Evolutionary conservation across 176 grass and related monocot species (phyloP).

Genomic region (sorghum (Sorghum bicolor)): DNA sequence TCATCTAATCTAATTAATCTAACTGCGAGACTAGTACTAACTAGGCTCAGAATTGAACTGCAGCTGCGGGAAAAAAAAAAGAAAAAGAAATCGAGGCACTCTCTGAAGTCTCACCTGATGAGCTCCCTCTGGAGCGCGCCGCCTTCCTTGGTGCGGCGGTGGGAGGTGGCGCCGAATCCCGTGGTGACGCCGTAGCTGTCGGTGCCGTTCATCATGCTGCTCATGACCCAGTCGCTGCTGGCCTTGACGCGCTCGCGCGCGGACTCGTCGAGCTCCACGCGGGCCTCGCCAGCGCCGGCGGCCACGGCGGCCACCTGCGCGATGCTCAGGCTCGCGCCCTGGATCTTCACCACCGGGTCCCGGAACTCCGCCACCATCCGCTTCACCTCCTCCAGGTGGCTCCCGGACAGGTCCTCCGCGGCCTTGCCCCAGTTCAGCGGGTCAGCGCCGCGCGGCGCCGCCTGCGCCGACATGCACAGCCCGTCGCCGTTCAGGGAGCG

Average conservation of each 20-base stretch:
- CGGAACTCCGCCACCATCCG: slow-evolving; percentile 80
- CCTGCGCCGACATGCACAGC: slow-evolving; percentile 21
- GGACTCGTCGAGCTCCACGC: slow-evolving; percentile 71
- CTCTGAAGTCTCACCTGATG: slow-evolving; percentile 56
- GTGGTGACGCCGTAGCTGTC: slow-evolving; percentile 98
- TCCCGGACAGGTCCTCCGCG: slow-evolving; percentile 57
- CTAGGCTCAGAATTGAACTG: background rate
- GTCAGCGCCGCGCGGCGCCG: slow-evolving; percentile 29
- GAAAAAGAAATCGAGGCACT: background rate
- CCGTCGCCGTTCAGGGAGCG: slow-evolving; percentile 49
- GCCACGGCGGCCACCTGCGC: slow-evolving; percentile 90
- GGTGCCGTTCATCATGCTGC: slow-evolving; percentile 79
- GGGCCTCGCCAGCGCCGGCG: slow-evolving; percentile 27
- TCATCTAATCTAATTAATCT: background rate
- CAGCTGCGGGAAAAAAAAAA: too few species aligned
- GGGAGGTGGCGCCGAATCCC: slow-evolving; percentile 89
- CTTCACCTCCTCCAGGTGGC: slow-evolving; percentile 85
- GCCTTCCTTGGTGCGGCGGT: slow-evolving; percentile 85
- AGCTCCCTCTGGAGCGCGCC: slow-evolving; percentile 81
- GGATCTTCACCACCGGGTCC: slow-evolving; percentile 46
- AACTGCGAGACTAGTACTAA: background rate
- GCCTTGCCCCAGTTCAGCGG: slow-evolving; percentile 73
- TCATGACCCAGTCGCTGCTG: slow-evolving; percentile 86
- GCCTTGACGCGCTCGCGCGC: slow-evolving; percentile 63
- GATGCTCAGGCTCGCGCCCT: slow-evolving; percentile 72